These are phyloP conservation scores for Rubia peregrina DNA, from an alignment of 305 asterid species.

Conservation along the genomic window DNA sequence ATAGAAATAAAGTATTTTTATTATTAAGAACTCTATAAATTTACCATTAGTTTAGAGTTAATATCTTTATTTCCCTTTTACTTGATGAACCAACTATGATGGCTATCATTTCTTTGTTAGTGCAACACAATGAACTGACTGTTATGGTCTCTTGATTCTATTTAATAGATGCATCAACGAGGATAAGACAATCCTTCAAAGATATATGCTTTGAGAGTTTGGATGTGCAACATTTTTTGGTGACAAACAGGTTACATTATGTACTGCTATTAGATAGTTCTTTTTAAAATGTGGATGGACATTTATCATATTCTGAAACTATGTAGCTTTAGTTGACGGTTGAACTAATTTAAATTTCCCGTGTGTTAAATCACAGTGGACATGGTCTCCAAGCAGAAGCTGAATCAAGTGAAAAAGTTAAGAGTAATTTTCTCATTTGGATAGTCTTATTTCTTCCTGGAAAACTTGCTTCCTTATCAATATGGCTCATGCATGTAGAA, in stretches of 20 bases:
- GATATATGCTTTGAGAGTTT: constrained; percentile 88
- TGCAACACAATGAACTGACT: constrained; percentile 1
- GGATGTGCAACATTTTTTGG: constrained; percentile 93
- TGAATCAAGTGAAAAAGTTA: not conserved
- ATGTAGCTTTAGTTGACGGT: not conserved
- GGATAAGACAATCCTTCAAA: constrained; percentile 71
- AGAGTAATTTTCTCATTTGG: not conserved
- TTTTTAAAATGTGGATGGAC: not conserved
- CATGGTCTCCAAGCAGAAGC: not conserved
- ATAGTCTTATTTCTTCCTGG: not conserved
- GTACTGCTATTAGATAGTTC: not conserved
- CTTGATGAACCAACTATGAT: not conserved
- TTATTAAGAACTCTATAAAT: not conserved
- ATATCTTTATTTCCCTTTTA: not conserved
- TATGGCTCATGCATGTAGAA: not conserved
- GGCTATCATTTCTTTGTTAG: not conserved
- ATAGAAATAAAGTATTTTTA: not conserved
- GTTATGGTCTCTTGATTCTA: not conserved
- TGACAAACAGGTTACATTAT: constrained; percentile 77
- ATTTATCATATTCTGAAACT: not conserved
- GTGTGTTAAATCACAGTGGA: not conserved
- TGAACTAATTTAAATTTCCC: not conserved
- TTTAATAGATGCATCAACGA: constrained; percentile 46
- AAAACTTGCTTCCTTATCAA: not conserved
- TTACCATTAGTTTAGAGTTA: not conserved